phyloP scores from a whole-genome alignment of 208 protist genomes.

The Trypanosoma boissoni region DNA sequence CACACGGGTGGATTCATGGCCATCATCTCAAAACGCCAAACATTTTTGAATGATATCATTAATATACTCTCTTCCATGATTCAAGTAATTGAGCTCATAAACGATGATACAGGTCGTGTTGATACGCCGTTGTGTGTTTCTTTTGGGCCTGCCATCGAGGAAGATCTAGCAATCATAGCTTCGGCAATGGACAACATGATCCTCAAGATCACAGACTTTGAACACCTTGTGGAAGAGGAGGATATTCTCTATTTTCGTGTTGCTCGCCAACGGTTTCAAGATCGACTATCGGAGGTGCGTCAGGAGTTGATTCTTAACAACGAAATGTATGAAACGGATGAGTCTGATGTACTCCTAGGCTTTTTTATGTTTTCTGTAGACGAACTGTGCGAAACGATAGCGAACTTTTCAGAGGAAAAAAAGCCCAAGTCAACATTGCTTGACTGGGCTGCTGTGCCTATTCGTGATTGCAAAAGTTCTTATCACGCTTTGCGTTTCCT shows the following conservation, averaged over 20 bases:
- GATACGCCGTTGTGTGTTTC: slow-evolving; percentile 78
- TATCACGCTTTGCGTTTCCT: slow-evolving; percentile 55
- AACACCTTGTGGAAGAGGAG: slow-evolving; percentile 49
- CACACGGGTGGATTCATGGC: slow-evolving; percentile 64
- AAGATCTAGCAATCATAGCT: slow-evolving; percentile 73
- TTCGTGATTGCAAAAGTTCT: slow-evolving; percentile 67
- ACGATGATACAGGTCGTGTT: slow-evolving; percentile 54
- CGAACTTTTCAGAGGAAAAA: slow-evolving; percentile 55
- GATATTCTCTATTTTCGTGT: slow-evolving; percentile 80
- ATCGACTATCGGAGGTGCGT: slow-evolving; percentile 72
- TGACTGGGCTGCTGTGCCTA: slow-evolving; percentile 40
- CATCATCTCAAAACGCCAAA: slow-evolving; percentile 58
- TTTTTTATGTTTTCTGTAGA: slow-evolving; percentile 92
- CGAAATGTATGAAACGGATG: slow-evolving; percentile 88
- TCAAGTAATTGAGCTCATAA: slow-evolving; percentile 80
- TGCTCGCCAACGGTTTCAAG: slow-evolving; percentile 80
- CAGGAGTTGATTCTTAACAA: slow-evolving; percentile 89
- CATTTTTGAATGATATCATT: slow-evolving; percentile 71
- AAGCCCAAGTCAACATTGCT: slow-evolving; percentile 46
- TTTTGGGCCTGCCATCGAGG: slow-evolving; percentile 68
- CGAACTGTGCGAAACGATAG: slow-evolving; percentile 84
- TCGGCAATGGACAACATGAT: slow-evolving; percentile 90
- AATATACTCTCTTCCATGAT: slow-evolving; percentile 78
- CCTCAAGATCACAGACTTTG: slow-evolving; percentile 87
- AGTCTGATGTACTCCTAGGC: slow-evolving; percentile 84